A percentile compares a stretch with the other conserved stretches of the same genome.
These are phyloP conservation scores for Magnaporthales sp. DNA, from an alignment of 2,329 filamentous ascomycete species.

Conservation along the genomic window DNA sequence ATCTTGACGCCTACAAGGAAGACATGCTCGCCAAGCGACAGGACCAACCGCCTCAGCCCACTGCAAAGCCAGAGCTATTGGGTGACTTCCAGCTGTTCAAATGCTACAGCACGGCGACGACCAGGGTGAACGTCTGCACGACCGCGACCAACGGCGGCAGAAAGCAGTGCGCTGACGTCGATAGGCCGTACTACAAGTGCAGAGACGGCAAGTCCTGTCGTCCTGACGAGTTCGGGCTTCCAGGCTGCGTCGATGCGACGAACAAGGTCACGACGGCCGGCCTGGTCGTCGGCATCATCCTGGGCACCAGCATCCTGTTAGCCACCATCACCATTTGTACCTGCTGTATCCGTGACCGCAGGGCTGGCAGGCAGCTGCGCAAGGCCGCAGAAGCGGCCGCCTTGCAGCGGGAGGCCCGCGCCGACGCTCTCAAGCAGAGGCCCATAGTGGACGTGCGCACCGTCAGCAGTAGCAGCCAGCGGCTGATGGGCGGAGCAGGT, in stretches of 20 bases:
- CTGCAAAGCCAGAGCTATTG: conserved; percentile 8
- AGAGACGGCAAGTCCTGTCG: conserved; percentile 34
- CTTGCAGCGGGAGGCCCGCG: conserved; percentile 32
- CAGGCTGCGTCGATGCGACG: conserved; percentile 33
- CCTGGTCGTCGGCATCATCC: conserved; percentile 38
- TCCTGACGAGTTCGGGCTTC: conserved; percentile 26
- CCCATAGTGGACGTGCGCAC: not conserved
- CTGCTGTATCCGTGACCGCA: conserved; percentile 42
- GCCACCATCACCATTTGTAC: conserved; percentile 33
- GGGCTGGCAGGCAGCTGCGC: conserved; percentile 30
- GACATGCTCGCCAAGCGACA: conserved; percentile 6
- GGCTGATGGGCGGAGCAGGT: not conserved
- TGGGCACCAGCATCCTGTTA: conserved; percentile 30
- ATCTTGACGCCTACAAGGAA: conserved; percentile 1
- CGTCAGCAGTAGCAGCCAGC: not conserved
- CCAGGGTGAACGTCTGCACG: conserved; percentile 29
- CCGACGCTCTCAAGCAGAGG: conserved; percentile 12
- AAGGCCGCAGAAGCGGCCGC: conserved; percentile 41
- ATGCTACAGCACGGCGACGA: conserved; percentile 21
- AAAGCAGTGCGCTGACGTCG: conserved; percentile 30
- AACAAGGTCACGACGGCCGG: conserved; percentile 32
- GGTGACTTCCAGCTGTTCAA: not conserved
- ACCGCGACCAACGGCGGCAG: conserved; percentile 23
- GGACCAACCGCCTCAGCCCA: conserved; percentile 1
- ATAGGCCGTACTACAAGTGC: conserved; percentile 28